Evolutionary conservation across 495 filamentous ascomycete genomes (phyloP).

Genomic region (Penicillium longicatenatum): DNA sequence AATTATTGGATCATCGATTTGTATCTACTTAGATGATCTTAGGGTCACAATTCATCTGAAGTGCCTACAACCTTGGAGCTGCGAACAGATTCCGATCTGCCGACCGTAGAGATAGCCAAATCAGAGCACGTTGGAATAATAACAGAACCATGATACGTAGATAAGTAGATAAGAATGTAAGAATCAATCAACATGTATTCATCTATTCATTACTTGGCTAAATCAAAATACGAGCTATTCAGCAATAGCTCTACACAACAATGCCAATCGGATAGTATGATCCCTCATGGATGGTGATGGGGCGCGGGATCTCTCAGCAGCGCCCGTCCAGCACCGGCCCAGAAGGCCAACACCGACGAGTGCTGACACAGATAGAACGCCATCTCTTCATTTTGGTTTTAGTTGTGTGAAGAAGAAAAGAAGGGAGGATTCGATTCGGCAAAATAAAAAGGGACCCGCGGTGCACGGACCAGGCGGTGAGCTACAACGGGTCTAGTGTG

Average conservation of each 20-base stretch:
- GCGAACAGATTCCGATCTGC: neutral
- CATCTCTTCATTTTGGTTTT: conserved; percentile 58
- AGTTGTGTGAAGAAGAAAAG: conserved; percentile 53
- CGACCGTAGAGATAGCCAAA: neutral
- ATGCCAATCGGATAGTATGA: conserved; percentile 51
- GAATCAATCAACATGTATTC: neutral
- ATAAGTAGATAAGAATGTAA: neutral
- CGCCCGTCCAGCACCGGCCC: conserved; percentile 44
- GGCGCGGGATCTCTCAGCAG: conserved; percentile 54
- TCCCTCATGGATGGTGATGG: conserved; percentile 51
- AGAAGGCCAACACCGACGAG: conserved; percentile 40
- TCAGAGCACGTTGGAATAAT: neutral
- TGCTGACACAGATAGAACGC: conserved; percentile 47
- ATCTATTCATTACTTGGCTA: neutral
- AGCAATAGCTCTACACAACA: conserved; percentile 32
- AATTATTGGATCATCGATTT: no score
- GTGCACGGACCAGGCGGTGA: conserved; percentile 38
- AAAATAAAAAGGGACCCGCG: conserved; percentile 14
- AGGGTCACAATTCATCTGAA: no score
- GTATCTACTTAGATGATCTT: no score
- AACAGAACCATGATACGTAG: neutral
- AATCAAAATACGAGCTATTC: neutral
- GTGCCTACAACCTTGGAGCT: no score
- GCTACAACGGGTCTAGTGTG: conserved; percentile 28
- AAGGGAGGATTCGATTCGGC: conserved; percentile 21